Base-by-base conservation (phyloP, 495 filamentous ascomycete species). In the Penicillium atrosanguineum region DNA sequence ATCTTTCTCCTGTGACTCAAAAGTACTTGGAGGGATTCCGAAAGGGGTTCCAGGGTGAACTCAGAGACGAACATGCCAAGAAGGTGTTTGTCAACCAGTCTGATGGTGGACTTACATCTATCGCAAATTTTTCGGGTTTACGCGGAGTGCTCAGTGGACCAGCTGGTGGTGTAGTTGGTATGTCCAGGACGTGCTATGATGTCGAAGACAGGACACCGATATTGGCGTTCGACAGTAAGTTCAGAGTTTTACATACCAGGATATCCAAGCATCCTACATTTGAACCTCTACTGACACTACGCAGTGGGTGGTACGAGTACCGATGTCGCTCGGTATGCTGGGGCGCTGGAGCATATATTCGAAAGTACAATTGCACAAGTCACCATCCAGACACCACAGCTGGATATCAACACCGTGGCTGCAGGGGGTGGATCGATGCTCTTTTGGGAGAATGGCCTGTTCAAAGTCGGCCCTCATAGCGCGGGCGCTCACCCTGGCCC, bases 281-380 rank as follows among this genome's bases (percentile, higher is more conserved):
- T 28, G 26, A 28, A 28, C 26, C 26, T 4, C 26, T 28, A 28
- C 26, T 28, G 26, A 28, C 26, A 91, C 0, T 95, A 95, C 61
- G 91, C 95, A 64, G 95, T 96, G 91, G 83, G 84, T n/a, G 91
- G 91, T 37, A 97, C 91, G 3, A 90, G 86, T 53, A 96, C 92
- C 3, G 91, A 97, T 65, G 91, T 96, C 5, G 89, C 87, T 34
- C 73, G 91, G 39, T 96, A 91, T 61, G 90, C 88, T 20, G 90
- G 91, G 15, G 76, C 88, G 29, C 90, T 95, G 60, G 90, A 96
- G 47, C 91, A 97, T 64, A 91, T 95, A 1, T 96, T 96, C 54
- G 92, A 96, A 70, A 96, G 88, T 9, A 96, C 91, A 0, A 92
- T 89, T 3, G 91, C 91, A 3, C 90, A 90, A 18, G 88, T 46